Percentiles rank a stretch among this genome's conserved stretches.
Evolutionary conservation across 2,329 filamentous ascomycete species (phyloP).

Genomic region (Monilinia fructigena): DNA sequence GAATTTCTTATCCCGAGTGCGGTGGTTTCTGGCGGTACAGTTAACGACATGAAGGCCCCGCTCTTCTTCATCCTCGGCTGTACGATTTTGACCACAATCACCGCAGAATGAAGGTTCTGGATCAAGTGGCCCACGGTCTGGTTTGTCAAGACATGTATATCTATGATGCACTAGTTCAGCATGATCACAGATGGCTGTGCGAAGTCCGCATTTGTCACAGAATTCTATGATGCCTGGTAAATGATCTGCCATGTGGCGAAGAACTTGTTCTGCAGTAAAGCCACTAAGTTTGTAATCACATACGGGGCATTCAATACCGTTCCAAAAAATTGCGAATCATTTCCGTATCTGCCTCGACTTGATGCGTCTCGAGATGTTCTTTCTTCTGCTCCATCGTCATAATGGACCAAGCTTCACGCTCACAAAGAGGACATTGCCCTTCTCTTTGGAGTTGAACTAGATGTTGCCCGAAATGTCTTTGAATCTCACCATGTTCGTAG

Average conservation of each 20-base stretch:
- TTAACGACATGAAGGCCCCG: neutral
- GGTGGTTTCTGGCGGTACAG: neutral
- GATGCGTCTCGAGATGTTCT: conserved; percentile 30
- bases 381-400: conserved; percentile 31
- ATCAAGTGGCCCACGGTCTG: conserved; percentile 2
- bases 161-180: conserved; percentile 26
- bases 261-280: conserved; percentile 24
- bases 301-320: conserved; percentile 31
- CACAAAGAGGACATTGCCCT: conserved; percentile 34
- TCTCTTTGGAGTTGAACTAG: conserved; percentile 27
- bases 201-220: conserved; percentile 33
- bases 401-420: conserved; percentile 29
- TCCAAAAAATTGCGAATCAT: conserved; percentile 29
- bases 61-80: conserved; percentile 8
- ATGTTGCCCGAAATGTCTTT: conserved; percentile 30
- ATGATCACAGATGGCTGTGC: conserved; percentile 16
- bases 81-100: conserved; percentile 26
- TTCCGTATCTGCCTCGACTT: conserved; percentile 10
- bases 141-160: conserved; percentile 16
- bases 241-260: conserved; percentile 33
- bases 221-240: conserved; percentile 30
- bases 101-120: conserved; percentile 22
- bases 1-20: conserved; percentile 1
- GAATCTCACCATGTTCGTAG: conserved; percentile 27
- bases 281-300: conserved; percentile 30